Evolutionary conservation across 306 rosid genomes (phyloP).

Genomic region (Quercus gilva): DNA sequence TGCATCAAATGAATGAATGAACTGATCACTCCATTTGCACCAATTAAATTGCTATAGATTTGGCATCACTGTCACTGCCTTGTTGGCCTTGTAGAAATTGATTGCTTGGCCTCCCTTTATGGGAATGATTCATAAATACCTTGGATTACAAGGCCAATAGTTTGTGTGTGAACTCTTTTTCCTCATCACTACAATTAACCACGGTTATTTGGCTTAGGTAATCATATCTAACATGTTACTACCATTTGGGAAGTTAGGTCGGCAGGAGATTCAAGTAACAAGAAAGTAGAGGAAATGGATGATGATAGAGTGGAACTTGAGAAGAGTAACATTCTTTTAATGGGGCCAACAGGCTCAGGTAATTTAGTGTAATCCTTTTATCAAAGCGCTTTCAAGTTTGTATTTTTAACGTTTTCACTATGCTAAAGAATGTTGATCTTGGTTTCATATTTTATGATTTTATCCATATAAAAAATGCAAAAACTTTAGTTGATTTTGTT

Average conservation of each 20-base stretch:
- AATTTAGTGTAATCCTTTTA: slow-evolving; percentile 27
- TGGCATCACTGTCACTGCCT: not conserved
- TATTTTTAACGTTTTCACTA: not conserved
- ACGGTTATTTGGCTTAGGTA: slow-evolving; percentile 12
- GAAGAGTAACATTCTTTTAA: slow-evolving; percentile 91
- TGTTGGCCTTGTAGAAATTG: not conserved
- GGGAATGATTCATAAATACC: not conserved
- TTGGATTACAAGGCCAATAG: not conserved
- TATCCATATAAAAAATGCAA: not conserved
- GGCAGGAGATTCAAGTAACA: slow-evolving; percentile 60
- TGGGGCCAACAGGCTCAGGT: slow-evolving; percentile 99
- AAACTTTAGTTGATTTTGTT: slow-evolving; percentile 16
- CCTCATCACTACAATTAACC: not conserved
- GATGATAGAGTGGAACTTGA: slow-evolving; percentile 91
- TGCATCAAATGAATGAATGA: not conserved
- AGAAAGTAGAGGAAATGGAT: slow-evolving; percentile 43
- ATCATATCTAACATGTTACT: slow-evolving; percentile 38
- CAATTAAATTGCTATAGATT: not conserved
- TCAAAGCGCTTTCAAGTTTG: not conserved
- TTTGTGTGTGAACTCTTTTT: not conserved
- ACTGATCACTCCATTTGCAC: not conserved
- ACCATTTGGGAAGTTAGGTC: slow-evolving; percentile 67
- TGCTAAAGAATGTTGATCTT: not conserved
- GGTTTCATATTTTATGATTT: slow-evolving; percentile 5
- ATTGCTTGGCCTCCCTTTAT: not conserved